Base-by-base conservation (phyloP, 176 grass and related monocot genomes). In the Canna indica region DNA sequence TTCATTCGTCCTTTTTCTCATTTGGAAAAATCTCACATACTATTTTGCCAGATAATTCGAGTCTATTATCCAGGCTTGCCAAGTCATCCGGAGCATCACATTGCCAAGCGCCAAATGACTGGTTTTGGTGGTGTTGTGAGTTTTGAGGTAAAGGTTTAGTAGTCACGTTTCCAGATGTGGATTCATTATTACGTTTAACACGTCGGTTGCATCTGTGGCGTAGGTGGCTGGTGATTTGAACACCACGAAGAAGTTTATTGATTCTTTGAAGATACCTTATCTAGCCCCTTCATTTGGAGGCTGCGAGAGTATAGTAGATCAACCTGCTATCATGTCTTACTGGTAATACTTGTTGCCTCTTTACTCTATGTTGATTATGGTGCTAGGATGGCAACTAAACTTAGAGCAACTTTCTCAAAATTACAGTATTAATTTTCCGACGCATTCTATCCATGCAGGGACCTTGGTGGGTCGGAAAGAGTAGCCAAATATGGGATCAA, bases 111-210 rank as follows among this genome's bases (percentile, higher is more conserved):
- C 62, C 94, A 99, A 87, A 99, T 99, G 94, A 84, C 86, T 64
- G 94, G 89, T 80, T 99, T 93, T 93, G 94, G 94, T 74, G 94
- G 94, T 81, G 94, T 99, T n/a, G 86, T 99, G 48, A 99, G 94
- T 83, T 99, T 99, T 82, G 94, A 99, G 94, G 94, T 93, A 75
- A 38, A 41, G 67, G 45, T 30, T 44, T n/a, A n/a, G n/a, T n/a
- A n/a, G n/a, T n/a, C 1, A 39, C 17, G 16, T 25, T 69, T 20
- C 0, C 2, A 11, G 60, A 28, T 27, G 24, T 18, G 22, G 2
- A 42, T n/a, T 41, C 17, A 10, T 20, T 73, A 17, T 42, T 17
- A 30, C 29, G 32, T 3, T 54, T 0, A 25, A 4, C 18, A 4
- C 27, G 26, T 31, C 32, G 42, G 27, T 75, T 57, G 47, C 16